Evolutionary conservation across 495 filamentous ascomycete genomes (phyloP), one percentile per base, ranked within the genome.

Genomic region (Aspergillus olivimuriae): DNA sequence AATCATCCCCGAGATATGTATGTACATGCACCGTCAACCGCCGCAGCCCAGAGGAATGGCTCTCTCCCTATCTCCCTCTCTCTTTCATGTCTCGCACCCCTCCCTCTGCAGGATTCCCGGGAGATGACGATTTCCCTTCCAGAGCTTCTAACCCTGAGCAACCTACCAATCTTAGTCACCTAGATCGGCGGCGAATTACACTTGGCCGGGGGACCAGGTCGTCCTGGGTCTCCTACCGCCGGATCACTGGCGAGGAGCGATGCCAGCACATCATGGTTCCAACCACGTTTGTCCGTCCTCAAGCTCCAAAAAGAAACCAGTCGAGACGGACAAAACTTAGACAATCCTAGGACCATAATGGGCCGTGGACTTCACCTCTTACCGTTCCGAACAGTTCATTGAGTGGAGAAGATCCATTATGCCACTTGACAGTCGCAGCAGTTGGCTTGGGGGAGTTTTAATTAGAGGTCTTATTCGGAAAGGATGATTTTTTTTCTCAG

Each of bases 221-320:
- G n/a, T n/a, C n/a, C n/a, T n/a, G 69, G 73, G 74, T 72, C 73
- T 74, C 75, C 63, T 64, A 39, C 44, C 32, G 43, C 39, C 42
- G 47, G 48, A 49, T 49, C 47, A 86, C 83, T 92, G 87, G 89
- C 74, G 77, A 80, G 70, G 75, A 86, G 73, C 72, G 66, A 82
- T 83, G 89, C 89, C 89, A 95, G 74, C 89, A 80, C 89, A 95
- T 89, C 88, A 86, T 72, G 56, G 47, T 53, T 52, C 55, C 41
- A 57, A 53, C 58, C n/a, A n/a, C n/a, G 50, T 52, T 41, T 41
- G 23, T 17, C 39, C 46, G 46, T 50, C 21, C 34, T 50, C 41
- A 21, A 32, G 34, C 36, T 45, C 46, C 46, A 42, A 50, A 45
- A 52, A 57, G 51, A 41, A 50, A 50, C 42, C 47, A 52, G 46